These are phyloP conservation scores for Trichoderma aggressivum DNA, from an alignment of 2,329 filamentous ascomycete genomes.

Conservation along the genomic window DNA sequence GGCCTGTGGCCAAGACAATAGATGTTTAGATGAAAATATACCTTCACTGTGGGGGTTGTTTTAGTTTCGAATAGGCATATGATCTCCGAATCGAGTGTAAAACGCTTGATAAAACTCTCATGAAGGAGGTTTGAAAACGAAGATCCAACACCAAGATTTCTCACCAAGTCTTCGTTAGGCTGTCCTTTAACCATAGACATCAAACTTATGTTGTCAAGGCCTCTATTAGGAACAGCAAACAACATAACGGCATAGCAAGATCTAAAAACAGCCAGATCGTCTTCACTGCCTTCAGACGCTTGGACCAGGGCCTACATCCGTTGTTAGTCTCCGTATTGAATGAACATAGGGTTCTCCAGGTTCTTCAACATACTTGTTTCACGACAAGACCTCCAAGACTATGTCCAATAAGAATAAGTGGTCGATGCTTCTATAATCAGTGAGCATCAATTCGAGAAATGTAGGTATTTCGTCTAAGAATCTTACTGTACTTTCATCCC, in stretches of 20 bases:
- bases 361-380: constrained; percentile 15
- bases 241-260: constrained; percentile 27
- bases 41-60: constrained; percentile 23
- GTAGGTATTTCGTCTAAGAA: accelerated
- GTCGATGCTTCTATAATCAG: neutral
- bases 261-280: constrained; percentile 17
- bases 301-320: constrained; percentile 21
- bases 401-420: constrained; percentile 24
- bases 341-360: neutral
- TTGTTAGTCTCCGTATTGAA: neutral
- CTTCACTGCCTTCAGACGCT: constrained; percentile 10
- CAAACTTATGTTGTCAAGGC: constrained; percentile 24
- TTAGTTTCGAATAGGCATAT: constrained; percentile 23
- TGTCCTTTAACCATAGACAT: constrained; percentile 23
- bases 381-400: constrained; percentile 27
- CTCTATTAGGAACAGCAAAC: constrained; percentile 31
- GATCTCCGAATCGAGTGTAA: constrained; percentile 20
- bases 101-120: constrained; percentile 22
- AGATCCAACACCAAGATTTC: constrained; percentile 24
- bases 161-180: constrained; percentile 26
- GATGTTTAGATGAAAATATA: neutral
- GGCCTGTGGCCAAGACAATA: neutral
- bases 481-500: neutral
- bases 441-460: neutral
- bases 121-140: constrained; percentile 22